A percentile compares a stretch with the other conserved stretches of the same genome.
phyloP scores from a whole-genome alignment of 1,284 basidiomycete genomes.

The Cryptococcus sp. region DNA sequence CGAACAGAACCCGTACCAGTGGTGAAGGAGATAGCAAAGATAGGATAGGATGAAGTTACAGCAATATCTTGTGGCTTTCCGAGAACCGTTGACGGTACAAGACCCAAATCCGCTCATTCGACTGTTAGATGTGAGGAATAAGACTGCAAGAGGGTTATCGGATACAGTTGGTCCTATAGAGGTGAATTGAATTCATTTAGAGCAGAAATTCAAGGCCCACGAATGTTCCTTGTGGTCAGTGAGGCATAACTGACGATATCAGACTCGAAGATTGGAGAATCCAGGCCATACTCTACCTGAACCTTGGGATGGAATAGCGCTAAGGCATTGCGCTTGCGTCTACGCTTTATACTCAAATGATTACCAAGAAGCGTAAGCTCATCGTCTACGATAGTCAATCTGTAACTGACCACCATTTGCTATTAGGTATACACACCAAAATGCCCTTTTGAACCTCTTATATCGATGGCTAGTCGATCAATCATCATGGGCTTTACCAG shows the following conservation, averaged over 20 bases:
- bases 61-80: conserved; percentile 36
- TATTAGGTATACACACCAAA: conserved; percentile 37
- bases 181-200: conserved; percentile 16
- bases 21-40: no score
- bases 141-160: conserved; percentile 32
- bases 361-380: conserved; percentile 33
- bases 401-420: neutral
- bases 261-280: conserved; percentile 32
- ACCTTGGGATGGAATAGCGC: conserved; percentile 41
- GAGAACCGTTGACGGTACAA: conserved; percentile 28
- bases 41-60: conserved; percentile 35
- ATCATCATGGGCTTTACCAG: conserved; percentile 74
- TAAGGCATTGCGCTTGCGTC: conserved; percentile 41
- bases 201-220: no score
- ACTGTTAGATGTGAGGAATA: conserved; percentile 30
- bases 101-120: conserved; percentile 26
- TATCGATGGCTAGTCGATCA: conserved; percentile 69
- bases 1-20: no score
- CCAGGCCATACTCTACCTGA: conserved; percentile 35
- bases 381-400: neutral
- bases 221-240: no score
- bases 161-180: conserved; percentile 38
- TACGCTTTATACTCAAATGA: conserved; percentile 28
- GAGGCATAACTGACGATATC: no score
- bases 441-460: conserved; percentile 56